Conservation (phyloP, 805 yeast species). For the Schizosaccharomyces cryophilus region DNA sequence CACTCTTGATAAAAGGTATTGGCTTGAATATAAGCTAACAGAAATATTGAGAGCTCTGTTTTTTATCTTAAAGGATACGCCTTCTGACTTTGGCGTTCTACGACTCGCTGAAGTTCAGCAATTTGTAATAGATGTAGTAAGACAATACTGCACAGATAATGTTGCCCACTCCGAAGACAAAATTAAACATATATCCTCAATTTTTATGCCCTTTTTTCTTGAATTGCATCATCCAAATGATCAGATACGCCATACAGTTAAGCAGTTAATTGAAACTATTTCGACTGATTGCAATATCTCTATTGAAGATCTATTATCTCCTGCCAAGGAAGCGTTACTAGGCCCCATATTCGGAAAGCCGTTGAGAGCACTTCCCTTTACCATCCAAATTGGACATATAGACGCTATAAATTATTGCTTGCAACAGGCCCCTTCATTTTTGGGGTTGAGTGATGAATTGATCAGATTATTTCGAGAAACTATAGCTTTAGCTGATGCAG, state of each 20-base stretch:
- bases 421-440: constrained; percentile 52
- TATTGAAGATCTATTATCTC: constrained; percentile 48
- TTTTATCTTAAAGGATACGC: constrained; percentile 74
- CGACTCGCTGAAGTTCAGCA: constrained; percentile 43
- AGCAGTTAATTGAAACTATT: constrained; percentile 37
- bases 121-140: constrained; percentile 15
- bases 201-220: constrained; percentile 68
- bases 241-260: constrained; percentile 60
- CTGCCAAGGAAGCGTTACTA: constrained; percentile 57
- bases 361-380: constrained; percentile 82
- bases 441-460: constrained; percentile 72
- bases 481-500: constrained; percentile 85
- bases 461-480: constrained; percentile 72
- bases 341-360: constrained; percentile 96
- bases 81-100: constrained; percentile 60
- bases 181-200: constrained; percentile 16
- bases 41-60: constrained; percentile 70
- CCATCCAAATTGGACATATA: constrained; percentile 95
- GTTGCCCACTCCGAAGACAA: constrained; percentile 11
- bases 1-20: constrained; percentile 36
- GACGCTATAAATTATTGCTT: constrained; percentile 87
- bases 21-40: constrained; percentile 56
- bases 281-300: constrained; percentile 49
- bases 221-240: constrained; percentile 77
- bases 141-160: background rate